Evolutionary conservation across 352 stramenopile species (phyloP).

Genomic region (Pythium myriotylum): DNA sequence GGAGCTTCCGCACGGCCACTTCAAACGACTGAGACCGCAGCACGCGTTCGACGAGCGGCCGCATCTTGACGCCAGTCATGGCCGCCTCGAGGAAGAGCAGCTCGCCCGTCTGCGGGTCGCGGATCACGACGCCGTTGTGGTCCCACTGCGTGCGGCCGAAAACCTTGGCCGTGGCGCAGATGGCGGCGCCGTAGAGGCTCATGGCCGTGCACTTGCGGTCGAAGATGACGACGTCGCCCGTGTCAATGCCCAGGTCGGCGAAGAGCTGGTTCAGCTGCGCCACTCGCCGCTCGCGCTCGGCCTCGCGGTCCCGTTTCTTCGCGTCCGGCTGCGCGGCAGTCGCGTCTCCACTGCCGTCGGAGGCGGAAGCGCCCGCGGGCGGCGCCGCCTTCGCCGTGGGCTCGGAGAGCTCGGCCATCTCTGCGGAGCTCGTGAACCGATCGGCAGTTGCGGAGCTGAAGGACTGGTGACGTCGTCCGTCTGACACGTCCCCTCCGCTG

Average conservation of each 20-base stretch:
- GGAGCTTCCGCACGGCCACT: conserved; percentile 71
- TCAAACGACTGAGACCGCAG: conserved; percentile 71
- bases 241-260: conserved; percentile 58
- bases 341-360: conserved; percentile 2
- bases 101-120: conserved; percentile 43
- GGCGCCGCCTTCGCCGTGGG: no score
- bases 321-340: background rate
- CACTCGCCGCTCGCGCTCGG: conserved; percentile 11
- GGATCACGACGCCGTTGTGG: conserved; percentile 83
- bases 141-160: conserved; percentile 85
- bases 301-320: conserved; percentile 10
- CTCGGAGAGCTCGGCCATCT: background rate
- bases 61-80: conserved; percentile 83
- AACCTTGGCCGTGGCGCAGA: conserved; percentile 82
- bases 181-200: conserved; percentile 74
- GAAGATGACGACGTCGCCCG: conserved; percentile 82
- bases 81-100: conserved; percentile 76
- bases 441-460: no score
- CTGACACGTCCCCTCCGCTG: no score
- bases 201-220: conserved; percentile 78
- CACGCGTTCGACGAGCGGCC: conserved; percentile 76
- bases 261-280: conserved; percentile 41
- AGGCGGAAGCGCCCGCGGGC: background rate
- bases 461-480: no score
- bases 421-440: no score